Base-by-base conservation (phyloP, 371 early-diverging fungal genomes). In the Syncephalastrum monosporum region DNA sequence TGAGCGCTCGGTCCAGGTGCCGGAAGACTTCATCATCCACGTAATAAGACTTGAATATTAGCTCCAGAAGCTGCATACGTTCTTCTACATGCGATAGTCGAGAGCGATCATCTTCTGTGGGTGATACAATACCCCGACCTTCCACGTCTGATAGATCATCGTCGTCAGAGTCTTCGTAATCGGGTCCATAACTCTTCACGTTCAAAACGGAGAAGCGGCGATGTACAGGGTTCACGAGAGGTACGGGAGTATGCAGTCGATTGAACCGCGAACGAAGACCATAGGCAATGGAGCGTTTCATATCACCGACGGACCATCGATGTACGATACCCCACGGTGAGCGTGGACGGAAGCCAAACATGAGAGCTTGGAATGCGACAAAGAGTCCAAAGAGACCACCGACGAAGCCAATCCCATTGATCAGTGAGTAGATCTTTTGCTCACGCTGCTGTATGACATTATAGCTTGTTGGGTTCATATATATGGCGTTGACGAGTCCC, bases 301-400 rank as follows among this genome's bases (percentile, higher is more conserved):
- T 56, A 1, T 33, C 46, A 12, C 74, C 74, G 47, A 71, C 60
- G 0, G 71, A 70, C 74, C 71, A 70, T 3, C 71, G 66, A 49
- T 74, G 74, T 0, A 74, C 53, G 14, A 70, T 29, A 15, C 74
- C 74, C 68, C 68, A 71, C n/a, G 74, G 74, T 3, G 71, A 71
- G 14, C 64, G 63, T 13, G 74, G 71, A 48, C 74, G 68, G 38
- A 61, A 71, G 2, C 74, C 74, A 58, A 74, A 74, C 14, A 74
- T 50, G 47, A 63, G 42, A 6, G 68, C 56, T 21, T 74, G 71
- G 17, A 74, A 42, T 0, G 63, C 60, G 17, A 74, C 48, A n/a
- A 74, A 64, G 2, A 74, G 45, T 23, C 71, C 64, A 23, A 68
- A 64, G 0, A 74, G 60, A 56, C 74, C 74, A 60, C 74, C 74